phyloP scores from a whole-genome alignment of 2,329 filamentous ascomycete genomes.

The Fusarium sp. region DNA sequence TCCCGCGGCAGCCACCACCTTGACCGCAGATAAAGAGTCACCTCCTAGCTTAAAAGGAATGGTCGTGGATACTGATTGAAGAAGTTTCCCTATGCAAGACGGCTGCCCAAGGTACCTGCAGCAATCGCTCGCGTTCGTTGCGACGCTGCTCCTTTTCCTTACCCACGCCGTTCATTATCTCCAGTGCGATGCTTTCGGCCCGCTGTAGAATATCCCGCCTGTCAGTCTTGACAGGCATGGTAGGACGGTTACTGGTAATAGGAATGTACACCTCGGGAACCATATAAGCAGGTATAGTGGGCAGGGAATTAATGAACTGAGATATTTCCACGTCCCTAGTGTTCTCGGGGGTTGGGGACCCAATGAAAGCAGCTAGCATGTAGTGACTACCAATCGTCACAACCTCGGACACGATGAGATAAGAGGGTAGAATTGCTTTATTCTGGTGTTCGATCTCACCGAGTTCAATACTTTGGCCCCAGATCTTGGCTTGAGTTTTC shows the following conservation, averaged over 20 bases:
- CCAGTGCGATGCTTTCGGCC: conserved; percentile 2
- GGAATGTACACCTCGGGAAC: conserved; percentile 3
- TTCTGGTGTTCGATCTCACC: conserved; percentile 28
- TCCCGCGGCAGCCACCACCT: background rate
- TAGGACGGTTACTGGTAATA: background rate
- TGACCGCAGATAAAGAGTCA: conserved; percentile 2
- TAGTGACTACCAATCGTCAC: background rate
- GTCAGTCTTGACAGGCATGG: conserved; percentile 2
- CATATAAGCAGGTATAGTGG: conserved; percentile 8
- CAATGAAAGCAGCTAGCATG: conserved; percentile 5
- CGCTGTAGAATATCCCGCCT: background rate
- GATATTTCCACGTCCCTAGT: background rate
- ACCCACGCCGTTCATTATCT: background rate
- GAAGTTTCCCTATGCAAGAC: background rate
- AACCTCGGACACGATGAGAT: conserved; percentile 5
- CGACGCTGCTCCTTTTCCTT: conserved; percentile 1
- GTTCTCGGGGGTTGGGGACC: background rate
- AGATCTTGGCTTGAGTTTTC: conserved; percentile 17
- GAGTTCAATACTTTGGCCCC: conserved; percentile 27
- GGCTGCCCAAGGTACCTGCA: background rate
- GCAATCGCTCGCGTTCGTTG: background rate
- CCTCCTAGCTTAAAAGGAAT: conserved; percentile 3
- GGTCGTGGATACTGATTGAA: background rate
- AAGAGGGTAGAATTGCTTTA: conserved; percentile 14
- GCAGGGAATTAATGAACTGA: background rate